Conservation (phyloP, 1,284 basidiomycete species). For the Papiliotrema laurentii region DNA sequence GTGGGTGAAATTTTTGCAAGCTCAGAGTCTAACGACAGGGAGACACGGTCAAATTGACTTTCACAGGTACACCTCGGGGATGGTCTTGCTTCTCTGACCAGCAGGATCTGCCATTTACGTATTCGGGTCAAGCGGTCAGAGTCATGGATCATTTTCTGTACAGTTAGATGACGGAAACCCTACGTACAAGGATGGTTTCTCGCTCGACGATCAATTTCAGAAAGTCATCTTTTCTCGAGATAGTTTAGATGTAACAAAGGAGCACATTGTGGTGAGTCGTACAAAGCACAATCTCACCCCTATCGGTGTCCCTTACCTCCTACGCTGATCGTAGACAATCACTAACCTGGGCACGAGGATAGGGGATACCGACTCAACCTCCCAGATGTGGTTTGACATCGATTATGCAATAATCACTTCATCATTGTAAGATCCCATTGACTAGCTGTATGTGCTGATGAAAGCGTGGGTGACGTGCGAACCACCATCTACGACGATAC, state of each 20-base stretch:
- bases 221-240: not conserved
- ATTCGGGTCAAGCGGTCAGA: not conserved
- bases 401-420: conserved; percentile 6
- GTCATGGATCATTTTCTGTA: conserved; percentile 3
- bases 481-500: conserved; percentile 6
- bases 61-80: no score
- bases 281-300: no score
- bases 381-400: conserved; percentile 7
- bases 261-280: conserved; percentile 5
- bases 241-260: not conserved
- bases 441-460: no score
- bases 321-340: no score
- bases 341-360: not conserved
- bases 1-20: conserved; percentile 3
- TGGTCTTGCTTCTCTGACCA: no score
- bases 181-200: not conserved
- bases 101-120: conserved; percentile 1
- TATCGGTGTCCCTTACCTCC: no score
- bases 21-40: conserved; percentile 12
- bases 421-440: not conserved
- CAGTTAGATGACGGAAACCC: conserved; percentile 1
- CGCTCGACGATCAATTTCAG: not conserved
- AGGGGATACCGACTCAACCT: not conserved
- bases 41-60: conserved; percentile 18
- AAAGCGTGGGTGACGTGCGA: conserved; percentile 1